Conservation (phyloP, 768 basidiomycete species). For the Pleurotus ostreatus region DNA sequence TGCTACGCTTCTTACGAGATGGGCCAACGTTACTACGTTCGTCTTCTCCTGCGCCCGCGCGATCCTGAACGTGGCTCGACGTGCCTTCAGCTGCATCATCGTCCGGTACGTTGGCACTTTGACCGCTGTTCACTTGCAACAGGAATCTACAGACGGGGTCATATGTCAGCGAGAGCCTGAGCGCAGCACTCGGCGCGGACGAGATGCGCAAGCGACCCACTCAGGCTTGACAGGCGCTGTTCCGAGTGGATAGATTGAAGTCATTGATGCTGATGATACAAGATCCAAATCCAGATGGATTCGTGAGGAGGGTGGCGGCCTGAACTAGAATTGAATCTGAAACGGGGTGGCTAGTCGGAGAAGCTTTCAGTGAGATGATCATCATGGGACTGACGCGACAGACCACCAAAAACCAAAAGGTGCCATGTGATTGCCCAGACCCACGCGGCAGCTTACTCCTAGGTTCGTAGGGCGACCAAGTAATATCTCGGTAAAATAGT, state of each 20-base stretch:
- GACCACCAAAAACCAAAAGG: too few species aligned
- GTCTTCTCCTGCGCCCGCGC: constrained; percentile 16
- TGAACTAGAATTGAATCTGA: too few species aligned
- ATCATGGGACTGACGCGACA: too few species aligned
- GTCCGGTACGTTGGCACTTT: constrained; percentile 26
- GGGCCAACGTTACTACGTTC: constrained; percentile 21
- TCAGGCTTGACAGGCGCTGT: constrained; percentile 53
- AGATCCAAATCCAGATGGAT: not conserved
- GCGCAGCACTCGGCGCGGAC: too few species aligned
- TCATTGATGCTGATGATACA: not conserved
- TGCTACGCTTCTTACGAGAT: constrained; percentile 37
- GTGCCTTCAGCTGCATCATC: constrained; percentile 66
- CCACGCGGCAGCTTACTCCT: too few species aligned
- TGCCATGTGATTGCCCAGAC: too few species aligned
- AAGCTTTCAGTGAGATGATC: too few species aligned
- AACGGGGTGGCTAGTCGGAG: too few species aligned
- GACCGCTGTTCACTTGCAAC: constrained; percentile 22
- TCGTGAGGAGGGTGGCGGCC: too few species aligned
- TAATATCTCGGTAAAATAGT: too few species aligned
- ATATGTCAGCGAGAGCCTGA: not conserved
- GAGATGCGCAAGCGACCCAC: constrained; percentile 24
- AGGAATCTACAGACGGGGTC: constrained; percentile 31
- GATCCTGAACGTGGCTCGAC: constrained; percentile 30
- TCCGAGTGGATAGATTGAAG: constrained; percentile 27
- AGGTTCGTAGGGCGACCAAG: too few species aligned